Conservation (phyloP, 805 yeast genomes). For the Saccharomycopsis oosterbeekiorum region DNA sequence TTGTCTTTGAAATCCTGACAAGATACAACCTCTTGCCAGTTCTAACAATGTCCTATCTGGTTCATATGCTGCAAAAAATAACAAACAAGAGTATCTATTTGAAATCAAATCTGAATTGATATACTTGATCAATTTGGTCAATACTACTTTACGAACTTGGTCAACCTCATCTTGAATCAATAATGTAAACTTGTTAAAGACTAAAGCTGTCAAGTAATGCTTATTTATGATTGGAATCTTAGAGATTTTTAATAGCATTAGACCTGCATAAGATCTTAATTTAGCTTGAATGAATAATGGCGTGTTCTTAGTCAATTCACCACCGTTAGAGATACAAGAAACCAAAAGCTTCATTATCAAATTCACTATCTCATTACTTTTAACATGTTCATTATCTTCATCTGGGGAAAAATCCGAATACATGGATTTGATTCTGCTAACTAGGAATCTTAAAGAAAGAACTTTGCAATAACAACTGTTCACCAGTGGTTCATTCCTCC, state of each 20-base stretch:
- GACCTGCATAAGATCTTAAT: conserved; percentile 60
- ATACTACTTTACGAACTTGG: conserved; percentile 44
- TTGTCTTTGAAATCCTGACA: conserved; percentile 39
- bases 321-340: conserved; percentile 63
- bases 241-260: conserved; percentile 54
- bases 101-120: conserved; percentile 47
- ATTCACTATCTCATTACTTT: conserved; percentile 32
- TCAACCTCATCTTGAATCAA: conserved; percentile 59
- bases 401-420: conserved; percentile 18
- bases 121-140: conserved; percentile 39
- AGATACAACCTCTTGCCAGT: conserved; percentile 60
- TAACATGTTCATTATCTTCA: background rate
- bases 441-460: conserved; percentile 43
- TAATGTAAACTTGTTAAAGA: conserved; percentile 43
- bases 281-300: conserved; percentile 53
- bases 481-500: conserved; percentile 2
- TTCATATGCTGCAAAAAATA: conserved; percentile 71
- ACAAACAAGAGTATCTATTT: conserved; percentile 53
- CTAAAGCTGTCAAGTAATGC: conserved; percentile 39
- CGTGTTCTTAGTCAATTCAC: conserved; percentile 62
- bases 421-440: conserved; percentile 43
- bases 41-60: conserved; percentile 43
- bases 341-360: conserved; percentile 60
- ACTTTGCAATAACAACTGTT: conserved; percentile 38
- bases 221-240: conserved; percentile 38